Conservation (phyloP, 805 yeast species). For the Barnettozyma botsteinii region DNA sequence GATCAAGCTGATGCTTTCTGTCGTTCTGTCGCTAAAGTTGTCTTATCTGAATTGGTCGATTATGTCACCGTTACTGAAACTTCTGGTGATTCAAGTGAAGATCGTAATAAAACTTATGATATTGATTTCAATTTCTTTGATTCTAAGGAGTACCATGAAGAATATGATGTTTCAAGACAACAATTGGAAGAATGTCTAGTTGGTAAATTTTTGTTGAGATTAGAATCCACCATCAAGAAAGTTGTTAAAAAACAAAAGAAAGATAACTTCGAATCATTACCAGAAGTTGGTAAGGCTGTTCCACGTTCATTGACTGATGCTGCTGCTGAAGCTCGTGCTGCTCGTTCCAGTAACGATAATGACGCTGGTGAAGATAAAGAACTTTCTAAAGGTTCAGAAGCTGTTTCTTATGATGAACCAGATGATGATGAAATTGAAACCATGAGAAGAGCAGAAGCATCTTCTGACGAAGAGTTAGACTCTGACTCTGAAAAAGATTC, state of each 20-base stretch:
- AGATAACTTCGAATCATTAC: conserved; percentile 43
- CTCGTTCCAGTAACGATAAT: conserved; percentile 29
- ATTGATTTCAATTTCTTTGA: conserved; percentile 74
- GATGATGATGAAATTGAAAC: conserved; percentile 93
- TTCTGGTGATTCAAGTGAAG: conserved; percentile 53
- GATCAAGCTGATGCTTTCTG: conserved; percentile 89
- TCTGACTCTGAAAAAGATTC: conserved; percentile 38
- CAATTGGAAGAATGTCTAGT: conserved; percentile 69
- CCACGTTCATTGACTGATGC: conserved; percentile 47
- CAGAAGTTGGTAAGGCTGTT: conserved; percentile 67
- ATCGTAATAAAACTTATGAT: conserved; percentile 42
- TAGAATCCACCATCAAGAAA: conserved; percentile 70
- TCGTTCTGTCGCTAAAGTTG: conserved; percentile 79
- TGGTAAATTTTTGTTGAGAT: conserved; percentile 54
- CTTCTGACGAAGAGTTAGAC: conserved; percentile 58
- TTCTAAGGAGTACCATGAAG: conserved; percentile 69
- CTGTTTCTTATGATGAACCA: conserved; percentile 89
- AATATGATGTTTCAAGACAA: conserved; percentile 80
- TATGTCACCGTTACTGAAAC: conserved; percentile 83
- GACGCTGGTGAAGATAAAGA: conserved; percentile 60
- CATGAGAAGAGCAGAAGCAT: conserved; percentile 76
- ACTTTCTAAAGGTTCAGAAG: conserved; percentile 65
- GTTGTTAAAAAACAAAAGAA: conserved; percentile 68
- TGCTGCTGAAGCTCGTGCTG: conserved; percentile 32
- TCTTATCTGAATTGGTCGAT: conserved; percentile 84